phyloP scores from a whole-genome alignment of 2,329 filamentous ascomycete species.

The Leptographium lundbergii region DNA sequence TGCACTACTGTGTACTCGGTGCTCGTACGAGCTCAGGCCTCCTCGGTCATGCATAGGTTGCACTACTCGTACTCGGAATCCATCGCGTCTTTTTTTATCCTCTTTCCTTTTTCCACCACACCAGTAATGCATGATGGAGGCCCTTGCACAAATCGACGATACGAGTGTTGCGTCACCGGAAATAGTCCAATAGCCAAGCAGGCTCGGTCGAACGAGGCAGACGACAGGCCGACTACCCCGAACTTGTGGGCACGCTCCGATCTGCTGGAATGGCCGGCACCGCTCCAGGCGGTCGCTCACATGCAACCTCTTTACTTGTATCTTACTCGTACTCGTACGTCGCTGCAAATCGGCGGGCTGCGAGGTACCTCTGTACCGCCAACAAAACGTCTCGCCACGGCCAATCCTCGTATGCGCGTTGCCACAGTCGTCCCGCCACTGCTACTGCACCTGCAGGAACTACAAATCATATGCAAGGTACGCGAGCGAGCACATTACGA shows the following conservation, averaged over 20 bases:
- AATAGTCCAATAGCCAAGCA: background rate
- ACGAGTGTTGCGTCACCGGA: background rate
- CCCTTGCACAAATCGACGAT: background rate
- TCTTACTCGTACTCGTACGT: background rate
- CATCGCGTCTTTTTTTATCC: background rate
- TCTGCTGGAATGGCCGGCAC: constrained; percentile 2
- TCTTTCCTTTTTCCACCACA: background rate
- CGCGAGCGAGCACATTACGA: background rate
- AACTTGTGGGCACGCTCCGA: background rate
- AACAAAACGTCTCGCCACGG: too few relatives aligned
- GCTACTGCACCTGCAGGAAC: constrained; percentile 1
- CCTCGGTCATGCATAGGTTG: background rate
- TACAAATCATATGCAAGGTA: constrained; percentile 1
- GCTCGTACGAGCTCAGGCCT: constrained; percentile 1
- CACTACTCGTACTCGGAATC: background rate
- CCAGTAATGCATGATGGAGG: background rate
- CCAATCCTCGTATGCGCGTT: background rate
- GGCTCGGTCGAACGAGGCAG: background rate
- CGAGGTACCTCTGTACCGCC: too few relatives aligned
- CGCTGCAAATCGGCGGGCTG: background rate
- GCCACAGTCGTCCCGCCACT: background rate
- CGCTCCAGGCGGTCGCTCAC: background rate
- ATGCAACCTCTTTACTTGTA: constrained; percentile 1
- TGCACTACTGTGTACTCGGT: too few relatives aligned
- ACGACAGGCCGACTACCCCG: background rate